A percentile compares a stretch with the other conserved stretches of the same genome.
phyloP scores from a whole-genome alignment of 805 yeast genomes.

The Saccharomycopsis fodiens region DNA sequence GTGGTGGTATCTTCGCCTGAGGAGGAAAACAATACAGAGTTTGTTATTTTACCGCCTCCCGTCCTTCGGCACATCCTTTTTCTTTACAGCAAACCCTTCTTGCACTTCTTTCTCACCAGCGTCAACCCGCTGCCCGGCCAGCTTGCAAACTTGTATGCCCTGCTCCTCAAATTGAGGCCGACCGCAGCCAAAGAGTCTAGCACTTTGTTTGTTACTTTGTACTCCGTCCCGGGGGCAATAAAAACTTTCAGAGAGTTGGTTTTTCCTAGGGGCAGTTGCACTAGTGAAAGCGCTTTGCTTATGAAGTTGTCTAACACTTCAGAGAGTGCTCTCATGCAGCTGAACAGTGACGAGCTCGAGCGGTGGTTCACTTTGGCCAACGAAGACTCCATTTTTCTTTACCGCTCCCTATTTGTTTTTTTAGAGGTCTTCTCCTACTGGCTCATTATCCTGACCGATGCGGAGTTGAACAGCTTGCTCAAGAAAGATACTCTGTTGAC shows the following conservation, averaged over 20 bases:
- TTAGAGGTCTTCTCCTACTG: constrained; percentile 61
- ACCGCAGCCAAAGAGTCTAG: constrained; percentile 31
- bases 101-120: constrained; percentile 3
- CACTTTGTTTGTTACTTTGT: constrained; percentile 22
- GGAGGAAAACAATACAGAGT: constrained; percentile 4
- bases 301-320: too few species aligned
- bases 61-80: constrained; percentile 9
- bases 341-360: too few species aligned
- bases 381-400: too few species aligned
- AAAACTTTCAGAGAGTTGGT: constrained; percentile 28
- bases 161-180: constrained; percentile 34
- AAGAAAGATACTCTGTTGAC: background rate
- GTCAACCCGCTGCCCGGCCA: constrained; percentile 21
- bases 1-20: background rate
- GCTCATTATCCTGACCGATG: constrained; percentile 59
- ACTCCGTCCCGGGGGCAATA: constrained; percentile 34
- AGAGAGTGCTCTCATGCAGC: too few species aligned
- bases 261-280: constrained; percentile 19
- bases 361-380: too few species aligned
- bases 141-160: constrained; percentile 24
- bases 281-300: too few species aligned
- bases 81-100: constrained; percentile 15
- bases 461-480: constrained; percentile 33
- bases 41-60: constrained; percentile 18
- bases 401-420: background rate